Base-by-base conservation (phyloP, 805 yeast genomes). In the Wickerhamomyces pijperi region DNA sequence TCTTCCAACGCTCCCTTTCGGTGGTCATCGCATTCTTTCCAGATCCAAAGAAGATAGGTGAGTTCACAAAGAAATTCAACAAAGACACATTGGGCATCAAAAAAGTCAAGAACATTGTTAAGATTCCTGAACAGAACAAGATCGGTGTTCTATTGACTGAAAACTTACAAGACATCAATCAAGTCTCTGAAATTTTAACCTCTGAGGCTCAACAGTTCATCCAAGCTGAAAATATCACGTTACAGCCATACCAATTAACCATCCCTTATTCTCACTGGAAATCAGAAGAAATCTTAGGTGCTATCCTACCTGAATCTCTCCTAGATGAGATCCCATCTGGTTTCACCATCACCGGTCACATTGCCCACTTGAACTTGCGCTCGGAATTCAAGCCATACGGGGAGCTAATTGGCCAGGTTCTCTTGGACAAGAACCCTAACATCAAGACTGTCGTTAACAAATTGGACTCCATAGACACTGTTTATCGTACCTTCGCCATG, bases 401-500 rank as follows among this genome's bases (percentile, higher is more conserved):
- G 36, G 46, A 63, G 2, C 55, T 92, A 16, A 92, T 94, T 43
- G 99, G 98, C 0, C 84, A 86, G 56, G 86, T 90, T 1, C 77
- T 90, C 19, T 60, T 92, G 40, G 97, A 90, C 61, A 92, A 92
- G 54, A 57, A 57, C 33, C 72, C 85, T 4, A 72, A 77, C 40
- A 71, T 92, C 18, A 73, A 71, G 40, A 88, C 97, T 0, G 97
- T 92, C 9, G 98, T 92, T 11, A 92, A 88, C 59, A 92, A 92
- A 58, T 70, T 84, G 7, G 90, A 87, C 50, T 67, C 86, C 1
- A 92, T 92, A 39, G 94, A 82, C 37, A 81, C 94, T 2, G 76
- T 80, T 45, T 92, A 81, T 60, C 72, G 99, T 46, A 92, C 97
- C 0, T 92, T 92, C 62, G 77, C 77, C 18, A 90, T 92, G 97